These are phyloP conservation scores for Aspergillus sp. DNA, from an alignment of 2,329 filamentous ascomycete species.

Conservation along the genomic window DNA sequence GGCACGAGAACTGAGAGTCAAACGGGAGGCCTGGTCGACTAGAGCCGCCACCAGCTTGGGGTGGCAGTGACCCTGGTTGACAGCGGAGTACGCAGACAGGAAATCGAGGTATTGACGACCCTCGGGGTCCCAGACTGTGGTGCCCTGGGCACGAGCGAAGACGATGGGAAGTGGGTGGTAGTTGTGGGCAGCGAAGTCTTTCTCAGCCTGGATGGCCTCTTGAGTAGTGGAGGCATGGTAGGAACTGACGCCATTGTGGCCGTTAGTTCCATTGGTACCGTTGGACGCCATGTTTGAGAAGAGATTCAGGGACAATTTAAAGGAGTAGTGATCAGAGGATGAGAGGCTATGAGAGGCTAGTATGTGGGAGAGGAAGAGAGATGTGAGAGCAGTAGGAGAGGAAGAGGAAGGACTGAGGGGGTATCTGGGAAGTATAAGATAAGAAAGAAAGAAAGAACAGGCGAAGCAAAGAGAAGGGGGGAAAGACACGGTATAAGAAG, in stretches of 20 bases:
- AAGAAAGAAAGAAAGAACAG: background rate
- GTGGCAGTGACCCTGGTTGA: slow-evolving; percentile 98
- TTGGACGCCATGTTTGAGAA: slow-evolving; percentile 27
- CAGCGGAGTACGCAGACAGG: slow-evolving; percentile 94
- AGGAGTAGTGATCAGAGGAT: background rate
- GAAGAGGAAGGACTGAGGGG: background rate
- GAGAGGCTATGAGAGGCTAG: background rate
- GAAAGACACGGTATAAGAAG: slow-evolving; percentile 9
- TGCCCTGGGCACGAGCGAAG: slow-evolving; percentile 81
- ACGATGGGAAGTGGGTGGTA: slow-evolving; percentile 97
- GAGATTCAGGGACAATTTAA: background rate
- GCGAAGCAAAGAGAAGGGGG: background rate
- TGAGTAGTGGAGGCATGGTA: slow-evolving; percentile 78
- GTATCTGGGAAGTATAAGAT: slow-evolving; percentile 1
- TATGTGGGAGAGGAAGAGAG: background rate
- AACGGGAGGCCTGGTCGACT: slow-evolving; percentile 80
- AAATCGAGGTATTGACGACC: slow-evolving; percentile 96
- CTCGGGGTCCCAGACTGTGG: slow-evolving; percentile 95
- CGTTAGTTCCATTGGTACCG: slow-evolving; percentile 13
- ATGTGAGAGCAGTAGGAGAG: background rate
- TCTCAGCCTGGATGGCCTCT: slow-evolving; percentile 76
- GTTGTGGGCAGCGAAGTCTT: slow-evolving; percentile 91
- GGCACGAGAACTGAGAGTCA: slow-evolving; percentile 90
- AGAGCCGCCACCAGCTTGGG: slow-evolving; percentile 91
- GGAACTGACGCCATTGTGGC: slow-evolving; percentile 43